Evolutionary conservation across 192 early-diverging fungal species (phyloP), one percentile per base, ranked within the genome.

Genomic region (Thamnidium elegans): DNA sequence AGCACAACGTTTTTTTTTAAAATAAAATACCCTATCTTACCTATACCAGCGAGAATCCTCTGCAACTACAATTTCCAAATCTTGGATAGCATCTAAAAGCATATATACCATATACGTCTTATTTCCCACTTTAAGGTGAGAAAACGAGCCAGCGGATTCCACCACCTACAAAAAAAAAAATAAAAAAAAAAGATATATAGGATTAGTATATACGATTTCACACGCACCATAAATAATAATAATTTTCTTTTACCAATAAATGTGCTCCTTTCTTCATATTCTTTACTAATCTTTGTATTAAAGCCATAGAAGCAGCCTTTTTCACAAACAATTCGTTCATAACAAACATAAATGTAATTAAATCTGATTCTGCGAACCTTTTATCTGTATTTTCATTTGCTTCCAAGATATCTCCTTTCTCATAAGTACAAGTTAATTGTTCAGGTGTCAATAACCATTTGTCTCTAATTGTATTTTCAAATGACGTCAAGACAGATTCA

Each of bases 141-240:
- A 95, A 67, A 98, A 98, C 2, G 90, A 93, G 23, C 94, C 93
- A 1, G 96, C 96, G 15, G 92, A 93, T 64, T 98, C 96, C 7
- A 90, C 90, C 4, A 91, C 78, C 81, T 83, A 52, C 42, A 7
- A 20, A 21, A n/a, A n/a, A n/a, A n/a, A n/a, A n/a, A n/a, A n/a
- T n/a, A n/a, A n/a, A n/a, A n/a, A n/a, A n/a, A n/a, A 3, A 44
- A 43, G 19, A 36, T 50, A 62, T 10, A 10, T 23, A 55, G 23
- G 21, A 10, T 47, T 36, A 63, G 2, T 21, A 50, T n/a, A 15
- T 14, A 17, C 14, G 15, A 19, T 23, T 6, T 34, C 36, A 47
- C 20, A 43, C 31, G 7, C 1, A 19, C 19, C 19, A 42, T 42
- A 20, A 34, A 58, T 42, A 11, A 10, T 20, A 32, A 3, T 10